phyloP scores from a whole-genome alignment of 2,329 filamentous ascomycete species.

The Cladosporium colombiae region DNA sequence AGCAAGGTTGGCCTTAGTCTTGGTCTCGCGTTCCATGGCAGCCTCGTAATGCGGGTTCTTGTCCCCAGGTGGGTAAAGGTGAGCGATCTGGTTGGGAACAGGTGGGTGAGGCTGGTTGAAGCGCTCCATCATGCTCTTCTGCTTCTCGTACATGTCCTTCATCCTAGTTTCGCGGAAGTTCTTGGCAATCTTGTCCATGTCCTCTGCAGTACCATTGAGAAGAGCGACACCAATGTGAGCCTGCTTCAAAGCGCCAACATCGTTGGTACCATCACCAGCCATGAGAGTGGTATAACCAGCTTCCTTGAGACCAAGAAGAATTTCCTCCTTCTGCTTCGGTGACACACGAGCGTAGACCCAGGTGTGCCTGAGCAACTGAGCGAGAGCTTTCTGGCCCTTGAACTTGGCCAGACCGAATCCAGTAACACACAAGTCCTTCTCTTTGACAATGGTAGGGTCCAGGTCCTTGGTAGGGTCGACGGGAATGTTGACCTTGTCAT shows the following conservation, averaged over 20 bases:
- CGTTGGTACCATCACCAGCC: constrained; percentile 98
- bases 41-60: constrained; percentile 92
- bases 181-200: constrained; percentile 87
- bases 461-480: constrained; percentile 82
- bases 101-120: constrained; percentile 95
- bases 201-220: constrained; percentile 89
- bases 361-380: constrained; percentile 77
- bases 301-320: constrained; percentile 92
- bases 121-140: constrained; percentile 83
- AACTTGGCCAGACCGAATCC: constrained; percentile 91
- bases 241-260: constrained; percentile 96
- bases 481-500: constrained; percentile 82
- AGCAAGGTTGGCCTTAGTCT: constrained; percentile 67
- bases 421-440: constrained; percentile 92
- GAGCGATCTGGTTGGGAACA: constrained; percentile 86
- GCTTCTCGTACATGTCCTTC: constrained; percentile 99
- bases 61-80: constrained; percentile 88
- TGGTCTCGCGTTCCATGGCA: constrained; percentile 82
- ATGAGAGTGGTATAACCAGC: constrained; percentile 97
- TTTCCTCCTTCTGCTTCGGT: constrained; percentile 98
- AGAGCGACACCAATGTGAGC: constrained; percentile 96
- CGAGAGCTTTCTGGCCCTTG: constrained; percentile 75
- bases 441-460: constrained; percentile 75
- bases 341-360: constrained; percentile 99
- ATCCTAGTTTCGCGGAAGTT: constrained; percentile 94